These are phyloP conservation scores for Hypocrella siamensis DNA, from an alignment of 2,329 filamentous ascomycete genomes.

Conservation along the genomic window DNA sequence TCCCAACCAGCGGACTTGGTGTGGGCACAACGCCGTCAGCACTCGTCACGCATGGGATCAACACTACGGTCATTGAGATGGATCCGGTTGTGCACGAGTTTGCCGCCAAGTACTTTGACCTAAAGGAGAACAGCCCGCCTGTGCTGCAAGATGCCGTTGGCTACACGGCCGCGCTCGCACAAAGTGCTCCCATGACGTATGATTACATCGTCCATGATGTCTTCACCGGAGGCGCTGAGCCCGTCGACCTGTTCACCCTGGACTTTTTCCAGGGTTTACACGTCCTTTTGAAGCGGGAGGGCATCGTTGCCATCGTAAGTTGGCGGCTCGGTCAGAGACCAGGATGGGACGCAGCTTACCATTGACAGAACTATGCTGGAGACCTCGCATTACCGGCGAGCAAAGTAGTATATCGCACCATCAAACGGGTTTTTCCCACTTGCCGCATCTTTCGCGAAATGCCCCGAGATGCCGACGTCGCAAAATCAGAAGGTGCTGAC, in stretches of 20 bases:
- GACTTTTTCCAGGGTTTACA: slow-evolving; percentile 65
- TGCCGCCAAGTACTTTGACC: slow-evolving; percentile 66
- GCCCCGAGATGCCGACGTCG: slow-evolving; percentile 30
- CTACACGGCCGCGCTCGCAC: slow-evolving; percentile 39
- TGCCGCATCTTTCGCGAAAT: slow-evolving; percentile 85
- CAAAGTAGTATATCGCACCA: slow-evolving; percentile 66
- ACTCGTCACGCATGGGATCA: slow-evolving; percentile 71
- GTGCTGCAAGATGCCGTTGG: slow-evolving; percentile 67
- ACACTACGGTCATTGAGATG: slow-evolving; percentile 89
- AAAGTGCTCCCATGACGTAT: slow-evolving; percentile 36
- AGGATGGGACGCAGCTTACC: neutral
- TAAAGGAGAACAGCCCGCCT: slow-evolving; percentile 63
- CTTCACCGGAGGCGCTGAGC: slow-evolving; percentile 91
- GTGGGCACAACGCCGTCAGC: slow-evolving; percentile 85
- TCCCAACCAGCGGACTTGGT: slow-evolving; percentile 80
- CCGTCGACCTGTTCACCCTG: slow-evolving; percentile 70
- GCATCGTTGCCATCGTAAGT: slow-evolving; percentile 75
- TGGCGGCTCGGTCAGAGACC: neutral
- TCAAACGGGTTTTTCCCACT: slow-evolving; percentile 66
- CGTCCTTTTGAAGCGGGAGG: slow-evolving; percentile 57
- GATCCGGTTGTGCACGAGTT: slow-evolving; percentile 80
- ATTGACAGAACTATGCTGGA: slow-evolving; percentile 73
- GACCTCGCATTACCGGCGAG: slow-evolving; percentile 67
- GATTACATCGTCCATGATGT: slow-evolving; percentile 97
- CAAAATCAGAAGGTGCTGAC: slow-evolving; percentile 39